These are phyloP conservation scores for Pseudocercospora pini-densiflorae DNA, from an alignment of 2,329 filamentous ascomycete genomes.

Conservation along the genomic window DNA sequence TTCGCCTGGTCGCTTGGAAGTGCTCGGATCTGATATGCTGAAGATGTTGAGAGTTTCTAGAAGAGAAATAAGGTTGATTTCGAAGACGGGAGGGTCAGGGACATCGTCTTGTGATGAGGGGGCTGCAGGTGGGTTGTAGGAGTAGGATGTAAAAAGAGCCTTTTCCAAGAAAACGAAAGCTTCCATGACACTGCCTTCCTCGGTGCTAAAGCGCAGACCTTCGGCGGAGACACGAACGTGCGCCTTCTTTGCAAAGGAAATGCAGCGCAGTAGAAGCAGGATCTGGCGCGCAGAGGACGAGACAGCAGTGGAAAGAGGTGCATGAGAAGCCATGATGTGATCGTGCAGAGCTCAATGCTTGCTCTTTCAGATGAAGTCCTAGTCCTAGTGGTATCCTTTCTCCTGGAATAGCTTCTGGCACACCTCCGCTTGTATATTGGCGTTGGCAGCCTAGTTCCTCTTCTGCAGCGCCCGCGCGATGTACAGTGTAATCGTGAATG, in stretches of 20 bases:
- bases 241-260: conserved; percentile 63
- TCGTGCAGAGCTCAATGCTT: background rate
- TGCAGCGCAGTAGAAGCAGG: conserved; percentile 67
- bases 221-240: conserved; percentile 81
- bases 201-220: conserved; percentile 84
- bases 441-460: background rate
- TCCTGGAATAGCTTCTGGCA: background rate
- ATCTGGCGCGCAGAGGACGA: conserved; percentile 78
- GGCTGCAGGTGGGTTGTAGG: conserved; percentile 61
- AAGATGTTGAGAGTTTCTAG: conserved; percentile 97
- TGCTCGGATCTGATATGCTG: conserved; percentile 62
- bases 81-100: conserved; percentile 69
- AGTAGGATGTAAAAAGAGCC: conserved; percentile 84
- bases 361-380: background rate
- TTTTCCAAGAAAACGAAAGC: conserved; percentile 85
- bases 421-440: background rate
- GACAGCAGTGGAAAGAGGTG: conserved; percentile 72
- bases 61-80: conserved; percentile 83
- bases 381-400: background rate
- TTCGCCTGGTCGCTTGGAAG: conserved; percentile 39
- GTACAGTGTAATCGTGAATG: conserved; percentile 22
- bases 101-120: conserved; percentile 45
- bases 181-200: conserved; percentile 91
- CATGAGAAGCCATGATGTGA: conserved; percentile 44
- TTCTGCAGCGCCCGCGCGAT: conserved; percentile 10